These are phyloP conservation scores for Cordyceps sp. DNA, from an alignment of 2,329 filamentous ascomycete genomes.

Conservation along the genomic window DNA sequence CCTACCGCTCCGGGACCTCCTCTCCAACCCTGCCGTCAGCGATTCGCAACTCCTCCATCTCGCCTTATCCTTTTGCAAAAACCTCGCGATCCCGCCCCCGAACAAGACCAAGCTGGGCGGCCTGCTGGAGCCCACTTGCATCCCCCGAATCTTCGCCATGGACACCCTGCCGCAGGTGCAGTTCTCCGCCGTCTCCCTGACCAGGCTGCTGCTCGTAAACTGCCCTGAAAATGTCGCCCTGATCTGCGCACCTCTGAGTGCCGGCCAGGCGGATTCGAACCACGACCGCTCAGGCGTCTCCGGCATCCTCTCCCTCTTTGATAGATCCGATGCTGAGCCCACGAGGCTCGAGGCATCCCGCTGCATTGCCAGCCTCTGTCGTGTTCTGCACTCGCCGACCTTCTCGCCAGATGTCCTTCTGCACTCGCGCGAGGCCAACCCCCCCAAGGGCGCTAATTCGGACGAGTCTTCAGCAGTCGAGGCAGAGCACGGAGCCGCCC, in stretches of 20 bases:
- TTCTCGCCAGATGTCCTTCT: too few species aligned
- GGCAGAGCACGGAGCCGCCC: neutral
- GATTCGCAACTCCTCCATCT: conserved; percentile 39
- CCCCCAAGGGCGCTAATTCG: too few species aligned
- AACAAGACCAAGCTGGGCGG: conserved; percentile 37
- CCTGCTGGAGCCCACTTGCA: conserved; percentile 25
- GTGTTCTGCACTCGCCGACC: conserved; percentile 33
- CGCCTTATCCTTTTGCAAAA: conserved; percentile 44
- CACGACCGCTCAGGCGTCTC: conserved; percentile 16
- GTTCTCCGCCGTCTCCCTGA: conserved; percentile 40
- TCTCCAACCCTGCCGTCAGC: conserved; percentile 21
- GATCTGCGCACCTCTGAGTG: conserved; percentile 25
- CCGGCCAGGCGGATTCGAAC: conserved; percentile 11
- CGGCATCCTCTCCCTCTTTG: conserved; percentile 20
- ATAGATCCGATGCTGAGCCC: conserved; percentile 25
- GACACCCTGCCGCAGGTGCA: conserved; percentile 38
- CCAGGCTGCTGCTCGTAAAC: conserved; percentile 36
- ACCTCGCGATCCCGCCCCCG: conserved; percentile 38
- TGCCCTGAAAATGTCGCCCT: conserved; percentile 33
- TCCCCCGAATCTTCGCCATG: conserved; percentile 37
- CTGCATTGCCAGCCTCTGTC: conserved; percentile 33
- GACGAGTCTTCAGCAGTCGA: neutral
- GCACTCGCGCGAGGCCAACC: too few species aligned
- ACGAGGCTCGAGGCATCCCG: conserved; percentile 44
- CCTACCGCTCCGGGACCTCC: conserved; percentile 25